A percentile compares a stretch with the other conserved stretches of the same genome.
These are phyloP conservation scores for Spergularia azorica DNA, from an alignment of 179 eudicot genomes.

Conservation along the genomic window DNA sequence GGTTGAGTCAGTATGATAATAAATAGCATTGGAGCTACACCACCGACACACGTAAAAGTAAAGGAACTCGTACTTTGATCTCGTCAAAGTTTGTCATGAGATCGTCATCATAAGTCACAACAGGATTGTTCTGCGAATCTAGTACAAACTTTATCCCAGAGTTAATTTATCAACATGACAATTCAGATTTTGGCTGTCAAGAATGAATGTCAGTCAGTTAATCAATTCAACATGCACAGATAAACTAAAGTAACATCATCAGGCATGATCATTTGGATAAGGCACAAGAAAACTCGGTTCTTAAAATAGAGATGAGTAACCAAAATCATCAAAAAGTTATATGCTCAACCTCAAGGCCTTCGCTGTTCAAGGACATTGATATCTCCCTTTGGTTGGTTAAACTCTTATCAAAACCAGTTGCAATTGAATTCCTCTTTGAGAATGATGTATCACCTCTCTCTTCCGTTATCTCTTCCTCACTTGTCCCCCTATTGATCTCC, in stretches of 20 bases:
- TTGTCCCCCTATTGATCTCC: constrained; percentile 53
- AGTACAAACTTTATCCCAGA: not conserved
- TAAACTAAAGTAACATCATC: not conserved
- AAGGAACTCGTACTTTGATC: not conserved
- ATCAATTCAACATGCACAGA: not conserved
- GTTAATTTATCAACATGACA: not conserved
- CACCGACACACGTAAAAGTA: not conserved
- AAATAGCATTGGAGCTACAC: not conserved
- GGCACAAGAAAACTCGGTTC: not conserved
- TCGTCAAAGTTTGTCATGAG: not conserved
- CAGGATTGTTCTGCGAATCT: not conserved
- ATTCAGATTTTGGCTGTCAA: not conserved
- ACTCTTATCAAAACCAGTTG: constrained; percentile 56
- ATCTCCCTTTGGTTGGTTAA: constrained; percentile 77
- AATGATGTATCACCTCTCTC: constrained; percentile 61
- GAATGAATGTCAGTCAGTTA: not conserved
- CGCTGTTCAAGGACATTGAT: constrained; percentile 94
- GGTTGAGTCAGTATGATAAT: not conserved
- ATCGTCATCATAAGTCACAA: not conserved
- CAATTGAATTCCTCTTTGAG: constrained; percentile 56
- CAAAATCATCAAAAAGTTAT: constrained; percentile 18
- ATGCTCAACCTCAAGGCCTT: constrained; percentile 87
- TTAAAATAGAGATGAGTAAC: not conserved
- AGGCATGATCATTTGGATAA: no score
- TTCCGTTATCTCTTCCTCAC: constrained; percentile 56